Conservation (phyloP, 2,329 filamentous ascomycete genomes). For the Emergomyces orientalis region DNA sequence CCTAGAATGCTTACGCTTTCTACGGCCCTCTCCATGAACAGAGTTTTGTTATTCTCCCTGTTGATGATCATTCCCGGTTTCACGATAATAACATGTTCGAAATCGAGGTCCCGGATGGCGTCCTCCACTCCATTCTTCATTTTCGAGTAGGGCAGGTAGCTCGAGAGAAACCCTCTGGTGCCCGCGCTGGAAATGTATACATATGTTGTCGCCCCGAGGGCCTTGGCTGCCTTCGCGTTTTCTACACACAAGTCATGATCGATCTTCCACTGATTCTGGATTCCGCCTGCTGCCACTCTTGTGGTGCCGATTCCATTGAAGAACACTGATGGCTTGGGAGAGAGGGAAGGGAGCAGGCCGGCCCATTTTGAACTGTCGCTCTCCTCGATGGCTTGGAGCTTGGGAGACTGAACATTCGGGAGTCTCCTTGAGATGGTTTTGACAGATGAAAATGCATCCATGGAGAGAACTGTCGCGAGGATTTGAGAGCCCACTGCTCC, state of each 20-base stretch:
- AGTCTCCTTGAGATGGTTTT: conserved; percentile 24
- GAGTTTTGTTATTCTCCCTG: conserved; percentile 19
- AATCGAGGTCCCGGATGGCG: conserved; percentile 27
- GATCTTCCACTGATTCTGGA: conserved; percentile 31
- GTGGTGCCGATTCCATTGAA: conserved; percentile 32
- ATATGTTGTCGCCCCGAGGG: conserved; percentile 28
- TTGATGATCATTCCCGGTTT: conserved; percentile 30
- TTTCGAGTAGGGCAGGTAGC: conserved; percentile 27
- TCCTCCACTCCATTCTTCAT: conserved; percentile 33
- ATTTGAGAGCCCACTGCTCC: conserved; percentile 28
- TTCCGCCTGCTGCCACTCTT: conserved; percentile 24
- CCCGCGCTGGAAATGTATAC: conserved; percentile 30
- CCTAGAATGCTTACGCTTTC: conserved; percentile 19
- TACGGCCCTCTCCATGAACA: conserved; percentile 19
- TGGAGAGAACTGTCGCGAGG: conserved; percentile 21
- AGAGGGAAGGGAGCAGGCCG: conserved; percentile 19
- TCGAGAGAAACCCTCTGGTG: conserved; percentile 22
- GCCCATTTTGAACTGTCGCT: conserved; percentile 26
- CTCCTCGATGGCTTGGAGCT: conserved; percentile 24
- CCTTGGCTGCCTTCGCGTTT: conserved; percentile 29
- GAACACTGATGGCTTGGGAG: conserved; percentile 20
- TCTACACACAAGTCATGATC: conserved; percentile 31
- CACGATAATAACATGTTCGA: conserved; percentile 30
- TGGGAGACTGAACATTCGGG: conserved; percentile 20
- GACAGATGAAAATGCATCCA: conserved; percentile 19